Evolutionary conservation across 306 rosid species (phyloP).

Genomic region (Cicer arietinum): DNA sequence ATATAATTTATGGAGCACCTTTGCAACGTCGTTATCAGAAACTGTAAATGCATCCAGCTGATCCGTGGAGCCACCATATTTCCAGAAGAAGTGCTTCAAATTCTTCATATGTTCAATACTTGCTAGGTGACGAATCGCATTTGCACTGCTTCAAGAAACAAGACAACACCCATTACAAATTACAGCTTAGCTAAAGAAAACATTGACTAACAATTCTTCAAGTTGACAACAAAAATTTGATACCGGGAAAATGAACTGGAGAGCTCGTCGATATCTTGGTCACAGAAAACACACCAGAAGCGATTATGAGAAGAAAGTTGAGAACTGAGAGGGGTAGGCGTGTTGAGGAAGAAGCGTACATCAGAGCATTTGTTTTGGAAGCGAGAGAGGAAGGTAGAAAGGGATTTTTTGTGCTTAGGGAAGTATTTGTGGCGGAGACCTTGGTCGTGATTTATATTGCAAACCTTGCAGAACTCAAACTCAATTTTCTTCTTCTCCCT

Average conservation of each 20-base stretch:
- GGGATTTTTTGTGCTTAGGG: slow-evolving; percentile 79
- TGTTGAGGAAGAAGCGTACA: slow-evolving; percentile 64
- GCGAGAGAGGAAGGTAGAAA: slow-evolving; percentile 73
- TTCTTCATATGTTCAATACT: slow-evolving; percentile 70
- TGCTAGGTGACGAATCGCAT: slow-evolving; percentile 80
- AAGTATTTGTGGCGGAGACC: slow-evolving; percentile 88
- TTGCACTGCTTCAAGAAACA: slow-evolving; percentile 54
- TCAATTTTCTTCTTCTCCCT: slow-evolving; percentile 51
- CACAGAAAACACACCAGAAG: slow-evolving; percentile 89
- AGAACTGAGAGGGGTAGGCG: slow-evolving; percentile 58
- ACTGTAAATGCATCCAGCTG: slow-evolving; percentile 62
- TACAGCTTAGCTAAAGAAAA: slow-evolving; percentile 12
- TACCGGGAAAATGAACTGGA: slow-evolving; percentile 74
- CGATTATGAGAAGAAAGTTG: slow-evolving; percentile 67
- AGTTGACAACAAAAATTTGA: neutral
- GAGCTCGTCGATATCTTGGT: slow-evolving; percentile 60
- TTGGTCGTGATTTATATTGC: slow-evolving; percentile 79
- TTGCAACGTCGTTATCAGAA: slow-evolving; percentile 60
- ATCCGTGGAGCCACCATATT: slow-evolving; percentile 66
- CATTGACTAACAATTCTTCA: neutral
- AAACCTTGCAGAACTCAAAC: slow-evolving; percentile 80
- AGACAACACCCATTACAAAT: slow-evolving; percentile 8
- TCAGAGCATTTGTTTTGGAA: slow-evolving; percentile 71
- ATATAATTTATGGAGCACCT: slow-evolving; percentile 52
- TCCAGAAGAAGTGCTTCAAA: slow-evolving; percentile 90